Evolutionary conservation across 108 stramenopile species (phyloP).

Genomic region (Discostella stelligeroides): DNA sequence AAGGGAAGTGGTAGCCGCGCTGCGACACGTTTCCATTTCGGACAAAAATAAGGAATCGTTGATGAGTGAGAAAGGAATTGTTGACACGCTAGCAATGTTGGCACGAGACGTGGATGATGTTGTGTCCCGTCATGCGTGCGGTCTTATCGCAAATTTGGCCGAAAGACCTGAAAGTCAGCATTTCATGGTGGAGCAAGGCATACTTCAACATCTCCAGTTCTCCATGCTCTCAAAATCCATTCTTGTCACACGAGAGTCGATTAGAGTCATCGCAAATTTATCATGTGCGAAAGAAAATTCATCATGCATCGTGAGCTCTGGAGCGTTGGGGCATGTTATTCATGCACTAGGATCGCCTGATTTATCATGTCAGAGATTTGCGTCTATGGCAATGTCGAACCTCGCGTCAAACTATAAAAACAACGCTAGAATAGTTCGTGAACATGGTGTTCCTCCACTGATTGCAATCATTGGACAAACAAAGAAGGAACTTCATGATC

Average conservation of each 20-base stretch:
- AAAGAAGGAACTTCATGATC: slow-evolving; percentile 55
- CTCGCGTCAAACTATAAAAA: slow-evolving; percentile 61
- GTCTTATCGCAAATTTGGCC: slow-evolving; percentile 75
- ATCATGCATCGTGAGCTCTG: slow-evolving; percentile 64
- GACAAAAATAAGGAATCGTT: slow-evolving; percentile 85
- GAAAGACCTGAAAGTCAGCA: slow-evolving; percentile 70
- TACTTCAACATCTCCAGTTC: slow-evolving; percentile 83
- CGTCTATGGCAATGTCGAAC: slow-evolving; percentile 85
- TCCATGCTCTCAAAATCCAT: slow-evolving; percentile 70
- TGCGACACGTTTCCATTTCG: slow-evolving; percentile 72
- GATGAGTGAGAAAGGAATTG: slow-evolving; percentile 59
- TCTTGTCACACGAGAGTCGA: slow-evolving; percentile 78
- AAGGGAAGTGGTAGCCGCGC: slow-evolving; percentile 76
- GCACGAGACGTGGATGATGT: slow-evolving; percentile 66
- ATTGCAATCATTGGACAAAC: slow-evolving; percentile 21
- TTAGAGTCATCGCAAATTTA: slow-evolving; percentile 77
- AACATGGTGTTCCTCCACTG: slow-evolving; percentile 65
- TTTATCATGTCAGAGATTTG: slow-evolving; percentile 77
- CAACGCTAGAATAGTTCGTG: slow-evolving; percentile 68
- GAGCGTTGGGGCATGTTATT: slow-evolving; percentile 64
- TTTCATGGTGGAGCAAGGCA: slow-evolving; percentile 66
- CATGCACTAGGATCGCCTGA: slow-evolving; percentile 69
- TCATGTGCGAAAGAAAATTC: slow-evolving; percentile 79
- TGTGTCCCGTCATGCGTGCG: slow-evolving; percentile 77
- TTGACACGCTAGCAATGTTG: slow-evolving; percentile 65